Evolutionary conservation across 805 yeast species (phyloP).

Genomic region (Yarrowia bubula): DNA sequence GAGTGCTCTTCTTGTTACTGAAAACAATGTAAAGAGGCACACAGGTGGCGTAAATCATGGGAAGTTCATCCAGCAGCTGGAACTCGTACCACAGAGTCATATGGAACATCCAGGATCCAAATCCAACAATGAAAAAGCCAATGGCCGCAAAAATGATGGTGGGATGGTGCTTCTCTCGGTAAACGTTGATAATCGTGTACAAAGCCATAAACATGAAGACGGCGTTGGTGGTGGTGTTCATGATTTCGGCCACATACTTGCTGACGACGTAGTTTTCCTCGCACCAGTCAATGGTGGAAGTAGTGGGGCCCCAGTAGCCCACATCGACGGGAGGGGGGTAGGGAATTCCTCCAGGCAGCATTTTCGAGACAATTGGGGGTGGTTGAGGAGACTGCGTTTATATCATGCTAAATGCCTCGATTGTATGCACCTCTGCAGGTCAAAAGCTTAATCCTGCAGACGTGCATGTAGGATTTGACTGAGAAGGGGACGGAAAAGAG

Average conservation of each 20-base stretch:
- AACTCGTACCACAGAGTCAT: constrained; percentile 89
- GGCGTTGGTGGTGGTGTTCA: constrained; percentile 79
- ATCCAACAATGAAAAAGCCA: constrained; percentile 86
- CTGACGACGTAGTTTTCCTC: constrained; percentile 93
- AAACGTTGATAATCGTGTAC: constrained; percentile 63
- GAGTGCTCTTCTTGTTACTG: constrained; percentile 51
- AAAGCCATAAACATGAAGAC: constrained; percentile 55
- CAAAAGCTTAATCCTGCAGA: too few species aligned
- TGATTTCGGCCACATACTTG: constrained; percentile 81
- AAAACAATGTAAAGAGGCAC: constrained; percentile 86
- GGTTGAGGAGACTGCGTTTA: background rate
- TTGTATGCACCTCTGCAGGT: constrained; percentile 13
- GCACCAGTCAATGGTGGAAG: constrained; percentile 98
- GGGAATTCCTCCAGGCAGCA: constrained; percentile 19
- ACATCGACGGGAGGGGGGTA: constrained; percentile 8
- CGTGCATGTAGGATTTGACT: too few species aligned
- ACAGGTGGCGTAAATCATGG: constrained; percentile 98
- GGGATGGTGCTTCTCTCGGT: constrained; percentile 58
- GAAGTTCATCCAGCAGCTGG: constrained; percentile 91
- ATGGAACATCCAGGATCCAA: constrained; percentile 94
- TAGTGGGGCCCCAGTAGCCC: constrained; percentile 38
- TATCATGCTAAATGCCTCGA: constrained; percentile 25
- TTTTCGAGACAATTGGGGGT: background rate
- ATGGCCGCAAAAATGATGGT: constrained; percentile 69
- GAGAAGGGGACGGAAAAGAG: too few species aligned